phyloP scores from a whole-genome alignment of 1,284 basidiomycete genomes.

The Austroboletus niveus region DNA sequence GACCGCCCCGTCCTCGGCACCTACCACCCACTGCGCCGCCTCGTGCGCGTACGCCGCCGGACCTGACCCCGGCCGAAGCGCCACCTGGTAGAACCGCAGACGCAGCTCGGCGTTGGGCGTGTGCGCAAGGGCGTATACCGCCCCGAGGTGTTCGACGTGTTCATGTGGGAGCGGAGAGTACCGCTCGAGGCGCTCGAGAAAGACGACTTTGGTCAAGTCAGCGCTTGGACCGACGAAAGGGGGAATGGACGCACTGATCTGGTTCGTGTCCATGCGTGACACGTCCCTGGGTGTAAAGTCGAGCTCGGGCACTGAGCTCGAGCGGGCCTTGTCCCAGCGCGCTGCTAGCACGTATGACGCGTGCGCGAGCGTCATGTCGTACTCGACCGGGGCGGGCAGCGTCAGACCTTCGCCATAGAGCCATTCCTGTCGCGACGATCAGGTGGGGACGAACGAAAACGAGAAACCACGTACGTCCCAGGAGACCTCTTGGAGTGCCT shows the following conservation, averaged over 20 bases:
- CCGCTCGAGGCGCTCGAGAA: conserved; percentile 65
- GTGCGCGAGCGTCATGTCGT: conserved; percentile 79
- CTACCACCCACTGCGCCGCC: conserved; percentile 71
- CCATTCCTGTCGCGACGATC: conserved; percentile 54
- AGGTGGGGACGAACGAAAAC: background rate
- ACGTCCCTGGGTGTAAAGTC: conserved; percentile 56
- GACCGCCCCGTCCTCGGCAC: conserved; percentile 49
- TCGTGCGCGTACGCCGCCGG: conserved; percentile 42
- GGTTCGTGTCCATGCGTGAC: conserved; percentile 61
- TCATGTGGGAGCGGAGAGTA: conserved; percentile 53
- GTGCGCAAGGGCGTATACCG: conserved; percentile 50
- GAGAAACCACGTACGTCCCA: conserved; percentile 62
- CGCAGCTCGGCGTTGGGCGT: conserved; percentile 73
- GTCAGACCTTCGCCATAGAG: conserved; percentile 79
- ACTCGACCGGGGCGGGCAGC: conserved; percentile 80
- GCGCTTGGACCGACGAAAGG: background rate
- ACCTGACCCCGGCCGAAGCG: conserved; percentile 46
- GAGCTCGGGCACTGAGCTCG: conserved; percentile 44
- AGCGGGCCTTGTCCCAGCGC: conserved; percentile 71
- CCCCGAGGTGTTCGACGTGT: conserved; percentile 55
- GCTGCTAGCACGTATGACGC: conserved; percentile 70
- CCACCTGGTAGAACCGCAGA: conserved; percentile 67
- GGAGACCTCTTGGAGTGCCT: conserved; percentile 71
- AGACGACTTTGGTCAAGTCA: conserved; percentile 50
- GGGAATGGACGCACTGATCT: conserved; percentile 49